phyloP scores from a whole-genome alignment of 805 yeast genomes.

The Wickerhamiella bombiphila region DNA sequence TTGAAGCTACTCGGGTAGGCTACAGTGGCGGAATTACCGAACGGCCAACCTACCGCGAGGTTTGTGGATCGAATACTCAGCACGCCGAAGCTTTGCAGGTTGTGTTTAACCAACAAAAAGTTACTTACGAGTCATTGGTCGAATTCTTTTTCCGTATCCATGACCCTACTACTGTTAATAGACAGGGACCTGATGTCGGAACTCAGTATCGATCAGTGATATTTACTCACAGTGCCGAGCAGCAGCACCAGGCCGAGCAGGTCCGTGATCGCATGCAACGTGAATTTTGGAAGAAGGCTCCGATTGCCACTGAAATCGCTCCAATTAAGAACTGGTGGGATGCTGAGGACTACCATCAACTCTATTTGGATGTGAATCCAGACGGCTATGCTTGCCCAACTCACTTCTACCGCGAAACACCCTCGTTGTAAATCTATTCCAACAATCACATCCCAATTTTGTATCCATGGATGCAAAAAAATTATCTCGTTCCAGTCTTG shows the following conservation, averaged over 20 bases:
- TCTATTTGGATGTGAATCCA: constrained; percentile 67
- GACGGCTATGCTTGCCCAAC: constrained; percentile 82
- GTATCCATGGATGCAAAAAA: too few relatives aligned
- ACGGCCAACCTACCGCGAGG: constrained; percentile 51
- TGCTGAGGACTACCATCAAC: constrained; percentile 93
- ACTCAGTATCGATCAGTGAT: constrained; percentile 83
- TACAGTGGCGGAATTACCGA: constrained; percentile 59
- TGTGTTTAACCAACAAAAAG: constrained; percentile 57
- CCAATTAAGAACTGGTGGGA: constrained; percentile 63
- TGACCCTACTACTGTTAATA: constrained; percentile 75
- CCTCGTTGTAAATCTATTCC: too few relatives aligned
- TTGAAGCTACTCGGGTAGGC: constrained; percentile 73
- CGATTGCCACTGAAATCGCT: constrained; percentile 55
- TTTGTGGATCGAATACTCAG: constrained; percentile 63
- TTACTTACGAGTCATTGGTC: constrained; percentile 45
- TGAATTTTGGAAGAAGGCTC: constrained; percentile 51
- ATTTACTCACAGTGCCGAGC: constrained; percentile 44
- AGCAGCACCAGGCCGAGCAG: constrained; percentile 30
- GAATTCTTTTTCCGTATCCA: constrained; percentile 85
- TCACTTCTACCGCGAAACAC: constrained; percentile 55
- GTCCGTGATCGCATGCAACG: constrained; percentile 44
- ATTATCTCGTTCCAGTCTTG: too few relatives aligned
- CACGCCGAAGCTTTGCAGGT: constrained; percentile 78
- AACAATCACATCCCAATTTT: too few relatives aligned
- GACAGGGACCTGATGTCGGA: constrained; percentile 82